Percentiles rank a stretch among this genome's conserved stretches.
phyloP scores from a whole-genome alignment of 345 rosid genomes.

The Eucalyptus curtisii region DNA sequence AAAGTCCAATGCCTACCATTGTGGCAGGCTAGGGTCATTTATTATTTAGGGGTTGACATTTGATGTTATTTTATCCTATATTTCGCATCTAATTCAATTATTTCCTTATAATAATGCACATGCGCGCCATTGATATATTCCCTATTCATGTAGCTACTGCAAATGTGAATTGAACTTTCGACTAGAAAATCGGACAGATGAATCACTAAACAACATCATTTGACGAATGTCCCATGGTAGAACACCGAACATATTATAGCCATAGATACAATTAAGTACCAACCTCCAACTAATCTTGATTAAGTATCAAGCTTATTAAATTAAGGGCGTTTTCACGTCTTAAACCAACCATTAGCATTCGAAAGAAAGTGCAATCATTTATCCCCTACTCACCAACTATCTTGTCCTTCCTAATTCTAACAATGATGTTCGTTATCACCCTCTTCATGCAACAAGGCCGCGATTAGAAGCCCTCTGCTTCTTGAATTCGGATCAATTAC shows the following conservation, averaged over 20 bases:
- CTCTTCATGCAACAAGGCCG: not conserved
- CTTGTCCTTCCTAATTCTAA: not conserved
- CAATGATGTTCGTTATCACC: not conserved
- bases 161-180: not conserved
- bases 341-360: not conserved
- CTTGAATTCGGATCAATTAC: not conserved
- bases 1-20: not conserved
- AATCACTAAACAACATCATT: not conserved
- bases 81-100: not conserved
- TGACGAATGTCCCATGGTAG: not conserved
- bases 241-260: not conserved
- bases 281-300: not conserved
- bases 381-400: not conserved
- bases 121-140: not conserved
- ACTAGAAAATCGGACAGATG: not conserved
- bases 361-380: not conserved
- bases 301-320: not conserved
- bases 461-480: not conserved
- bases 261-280: not conserved
- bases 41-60: not conserved
- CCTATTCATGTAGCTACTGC: not conserved
- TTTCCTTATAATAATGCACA: not conserved
- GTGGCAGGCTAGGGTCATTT: not conserved
- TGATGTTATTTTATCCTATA: not conserved
- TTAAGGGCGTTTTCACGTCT: not conserved